Base-by-base conservation (phyloP, 352 stramenopile genomes). In the Pythium folliculosum region DNA sequence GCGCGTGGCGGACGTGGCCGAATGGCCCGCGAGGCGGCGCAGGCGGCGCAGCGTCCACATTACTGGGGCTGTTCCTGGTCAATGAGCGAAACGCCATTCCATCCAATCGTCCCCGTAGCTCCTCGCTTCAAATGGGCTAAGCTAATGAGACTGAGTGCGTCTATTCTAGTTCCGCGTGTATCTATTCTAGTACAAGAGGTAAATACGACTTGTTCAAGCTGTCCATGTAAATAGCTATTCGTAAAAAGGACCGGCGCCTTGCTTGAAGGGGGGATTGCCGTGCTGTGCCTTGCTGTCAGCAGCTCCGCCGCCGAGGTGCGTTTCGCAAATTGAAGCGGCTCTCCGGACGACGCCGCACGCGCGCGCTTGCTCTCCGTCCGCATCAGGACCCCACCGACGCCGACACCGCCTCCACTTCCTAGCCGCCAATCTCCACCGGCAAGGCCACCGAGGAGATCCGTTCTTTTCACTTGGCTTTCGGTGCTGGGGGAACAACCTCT, bases 31-130 rank as follows among this genome's bases (percentile, higher is more conserved):
- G 21, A 43, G 38, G 30, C 55, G 55, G 10, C 56, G 63, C 27
- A 43, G 38, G 30, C 55, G 55, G 10, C 56, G 63, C 27, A 65
- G 55, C 63, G 56, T 43, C 32, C 60, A 50, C 63, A 70, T 70
- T 19, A 50, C 22, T 9, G 13, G 16, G 13, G 35, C 21, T 17
- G 21, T 7, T 40, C 14, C 22, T 30, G n/a, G 7, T 50, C 27
- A 45, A 32, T 55, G 35, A 5, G 21, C 32, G 27, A 32, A 32
- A 32, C 40, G 14, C 40, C 35, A 59, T 49, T 65, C 59, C 59
- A 59, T 23, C 59, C 59, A 65, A 54, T 67, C 71, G 40, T 30
- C 25, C 10, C 23, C 13, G 13, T 16, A 47, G 17, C 40, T 43
- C 40, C 17, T n/a, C 40, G 17, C 10, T 47, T 21, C 13, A 47